phyloP scores from a whole-genome alignment of 2,329 filamentous ascomycete genomes.

The Aureobasidium sp. region DNA sequence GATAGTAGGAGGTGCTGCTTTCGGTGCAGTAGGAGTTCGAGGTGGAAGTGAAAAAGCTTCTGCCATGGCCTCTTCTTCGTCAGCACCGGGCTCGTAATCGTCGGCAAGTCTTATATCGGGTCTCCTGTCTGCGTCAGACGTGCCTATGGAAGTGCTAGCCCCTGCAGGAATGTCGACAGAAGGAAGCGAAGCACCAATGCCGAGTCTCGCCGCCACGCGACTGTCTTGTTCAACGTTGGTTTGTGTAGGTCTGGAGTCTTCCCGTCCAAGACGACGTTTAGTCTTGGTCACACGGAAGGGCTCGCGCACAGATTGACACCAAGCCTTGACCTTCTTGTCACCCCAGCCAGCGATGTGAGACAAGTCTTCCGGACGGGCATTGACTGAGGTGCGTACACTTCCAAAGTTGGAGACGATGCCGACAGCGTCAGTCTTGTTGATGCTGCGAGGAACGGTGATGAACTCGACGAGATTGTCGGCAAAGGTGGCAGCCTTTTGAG shows the following conservation, averaged over 20 bases:
- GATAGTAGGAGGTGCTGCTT: constrained; percentile 27
- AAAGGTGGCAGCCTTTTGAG: constrained; percentile 75
- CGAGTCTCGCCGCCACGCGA: constrained; percentile 23
- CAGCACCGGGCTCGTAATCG: constrained; percentile 26
- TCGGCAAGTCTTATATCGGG: constrained; percentile 28
- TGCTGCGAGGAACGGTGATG: constrained; percentile 75
- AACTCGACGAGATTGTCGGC: constrained; percentile 85
- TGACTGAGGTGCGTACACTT: constrained; percentile 75
- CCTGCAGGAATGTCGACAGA: constrained; percentile 18
- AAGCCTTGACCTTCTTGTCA: constrained; percentile 84
- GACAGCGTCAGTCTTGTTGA: constrained; percentile 93
- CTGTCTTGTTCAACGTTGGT: constrained; percentile 22
- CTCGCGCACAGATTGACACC: constrained; percentile 73
- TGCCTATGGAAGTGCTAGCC: constrained; percentile 16
- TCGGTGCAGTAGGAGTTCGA: neutral
- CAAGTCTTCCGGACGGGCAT: constrained; percentile 79
- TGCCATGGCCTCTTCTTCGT: constrained; percentile 41
- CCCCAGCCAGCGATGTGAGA: constrained; percentile 85
- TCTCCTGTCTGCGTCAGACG: constrained; percentile 30
- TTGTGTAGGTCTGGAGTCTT: constrained; percentile 20
- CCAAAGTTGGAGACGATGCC: constrained; percentile 88
- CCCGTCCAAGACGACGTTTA: constrained; percentile 41
- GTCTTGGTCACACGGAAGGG: constrained; percentile 70
- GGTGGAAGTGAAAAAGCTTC: constrained; percentile 17
- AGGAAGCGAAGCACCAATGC: constrained; percentile 26